Conservation (phyloP, 2,329 filamentous ascomycete species). For the Phoma sp. region DNA sequence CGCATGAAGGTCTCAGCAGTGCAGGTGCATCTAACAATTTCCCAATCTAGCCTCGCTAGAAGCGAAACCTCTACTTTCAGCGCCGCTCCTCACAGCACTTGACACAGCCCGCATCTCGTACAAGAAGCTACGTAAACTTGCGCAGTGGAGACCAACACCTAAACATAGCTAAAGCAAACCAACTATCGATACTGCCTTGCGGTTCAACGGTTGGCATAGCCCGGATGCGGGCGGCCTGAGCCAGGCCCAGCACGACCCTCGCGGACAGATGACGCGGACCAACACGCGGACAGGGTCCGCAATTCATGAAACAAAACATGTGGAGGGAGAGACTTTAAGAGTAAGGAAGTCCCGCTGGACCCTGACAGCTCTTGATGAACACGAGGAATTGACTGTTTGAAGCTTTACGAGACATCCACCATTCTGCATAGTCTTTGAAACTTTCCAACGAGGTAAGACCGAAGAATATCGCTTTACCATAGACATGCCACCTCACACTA, state of each 20-base stretch:
- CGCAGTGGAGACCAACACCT: neutral
- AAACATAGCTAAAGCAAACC: slow-evolving; percentile 7
- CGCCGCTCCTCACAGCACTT: neutral
- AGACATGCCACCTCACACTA: neutral
- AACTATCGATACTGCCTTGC: neutral
- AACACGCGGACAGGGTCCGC: slow-evolving; percentile 17
- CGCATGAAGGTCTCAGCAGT: neutral
- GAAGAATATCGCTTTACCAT: neutral
- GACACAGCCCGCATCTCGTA: neutral
- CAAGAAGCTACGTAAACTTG: neutral
- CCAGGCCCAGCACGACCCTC: slow-evolving; percentile 7
- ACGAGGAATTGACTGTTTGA: neutral
- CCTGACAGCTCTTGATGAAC: slow-evolving; percentile 7
- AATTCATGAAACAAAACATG: slow-evolving; percentile 17
- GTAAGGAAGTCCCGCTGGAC: slow-evolving; percentile 7
- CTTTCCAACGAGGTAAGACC: slow-evolving; percentile 7
- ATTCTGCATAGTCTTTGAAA: neutral
- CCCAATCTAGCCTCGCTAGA: slow-evolving; percentile 1
- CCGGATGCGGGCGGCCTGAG: slow-evolving; percentile 11
- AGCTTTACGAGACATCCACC: neutral
- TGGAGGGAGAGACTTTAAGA: slow-evolving; percentile 13
- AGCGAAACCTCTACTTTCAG: neutral
- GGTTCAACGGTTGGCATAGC: slow-evolving; percentile 11
- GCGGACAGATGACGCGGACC: slow-evolving; percentile 17
- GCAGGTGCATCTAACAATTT: slow-evolving; percentile 8